phyloP scores from a whole-genome alignment of 352 stramenopile species.

The Globisporangium orthogonon region DNA sequence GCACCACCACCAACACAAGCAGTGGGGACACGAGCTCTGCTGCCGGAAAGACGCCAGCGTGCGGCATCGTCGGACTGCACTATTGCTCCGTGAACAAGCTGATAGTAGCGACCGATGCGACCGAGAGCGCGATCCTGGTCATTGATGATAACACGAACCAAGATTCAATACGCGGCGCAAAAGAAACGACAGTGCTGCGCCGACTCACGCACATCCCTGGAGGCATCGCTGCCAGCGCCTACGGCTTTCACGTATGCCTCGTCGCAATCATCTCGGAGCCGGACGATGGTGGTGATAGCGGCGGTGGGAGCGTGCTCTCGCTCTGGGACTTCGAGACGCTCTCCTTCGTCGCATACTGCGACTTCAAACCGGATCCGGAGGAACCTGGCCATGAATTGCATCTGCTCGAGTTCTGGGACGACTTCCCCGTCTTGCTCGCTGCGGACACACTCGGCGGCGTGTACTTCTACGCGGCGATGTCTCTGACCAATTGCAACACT shows the following conservation, averaged over 20 bases:
- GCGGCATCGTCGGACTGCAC: constrained; percentile 48
- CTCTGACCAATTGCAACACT: constrained; percentile 30
- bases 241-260: constrained; percentile 60
- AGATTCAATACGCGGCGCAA: constrained; percentile 33
- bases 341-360: constrained; percentile 30
- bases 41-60: constrained; percentile 15
- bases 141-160: constrained; percentile 62
- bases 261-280: constrained; percentile 49
- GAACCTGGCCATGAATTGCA: constrained; percentile 22
- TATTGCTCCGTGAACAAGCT: constrained; percentile 79
- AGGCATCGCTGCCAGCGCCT: constrained; percentile 44
- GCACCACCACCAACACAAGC: neutral
- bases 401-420: constrained; percentile 57
- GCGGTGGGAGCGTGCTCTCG: constrained; percentile 27
- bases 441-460: constrained; percentile 40
- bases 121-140: constrained; percentile 43
- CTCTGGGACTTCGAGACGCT: constrained; percentile 83
- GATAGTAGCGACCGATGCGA: constrained; percentile 39
- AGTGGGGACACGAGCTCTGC: too few relatives aligned
- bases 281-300: constrained; percentile 18
- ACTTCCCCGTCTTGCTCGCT: constrained; percentile 57
- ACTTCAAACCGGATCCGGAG: constrained; percentile 3
- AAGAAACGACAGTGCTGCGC: constrained; percentile 40
- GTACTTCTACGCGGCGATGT: constrained; percentile 53
- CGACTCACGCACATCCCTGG: constrained; percentile 52